Percentiles rank a stretch among this genome's conserved stretches.
Evolutionary conservation across 441 rosid genomes (phyloP).

Genomic region (Syzygium malaccense): DNA sequence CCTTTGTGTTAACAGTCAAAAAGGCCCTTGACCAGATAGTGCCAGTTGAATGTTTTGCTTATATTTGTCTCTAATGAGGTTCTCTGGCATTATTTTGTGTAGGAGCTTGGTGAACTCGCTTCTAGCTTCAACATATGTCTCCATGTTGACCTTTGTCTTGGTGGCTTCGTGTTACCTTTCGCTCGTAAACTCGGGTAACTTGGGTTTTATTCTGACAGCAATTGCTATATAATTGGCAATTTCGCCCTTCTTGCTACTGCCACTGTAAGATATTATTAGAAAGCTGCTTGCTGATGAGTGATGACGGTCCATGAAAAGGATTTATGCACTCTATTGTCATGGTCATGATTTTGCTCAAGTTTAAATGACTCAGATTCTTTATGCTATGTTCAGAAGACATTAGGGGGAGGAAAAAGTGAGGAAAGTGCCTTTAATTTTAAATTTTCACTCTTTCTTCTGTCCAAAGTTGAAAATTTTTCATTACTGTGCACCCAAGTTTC

Average conservation of each 20-base stretch:
- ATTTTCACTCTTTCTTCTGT: neutral
- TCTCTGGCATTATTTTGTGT: slow-evolving; percentile 8
- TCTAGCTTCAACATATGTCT: slow-evolving; percentile 67
- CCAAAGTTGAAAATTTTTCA: neutral
- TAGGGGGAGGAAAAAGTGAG: neutral
- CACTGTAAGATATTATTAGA: neutral
- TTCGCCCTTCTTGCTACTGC: too few species aligned
- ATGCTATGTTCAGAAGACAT: neutral
- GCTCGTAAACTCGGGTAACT: slow-evolving; percentile 88
- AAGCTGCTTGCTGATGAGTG: neutral
- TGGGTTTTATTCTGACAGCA: neutral
- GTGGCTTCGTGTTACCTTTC: slow-evolving; percentile 96
- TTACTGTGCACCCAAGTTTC: neutral
- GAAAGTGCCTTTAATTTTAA: neutral
- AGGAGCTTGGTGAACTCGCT: slow-evolving; percentile 95
- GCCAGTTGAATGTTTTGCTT: neutral
- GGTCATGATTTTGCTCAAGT: neutral
- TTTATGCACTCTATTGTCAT: neutral
- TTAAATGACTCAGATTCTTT: neutral
- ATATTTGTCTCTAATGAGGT: neutral
- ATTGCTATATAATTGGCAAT: neutral
- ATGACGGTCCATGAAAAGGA: neutral
- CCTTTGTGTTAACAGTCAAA: neutral
- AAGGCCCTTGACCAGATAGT: slow-evolving; percentile 1
- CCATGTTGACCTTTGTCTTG: slow-evolving; percentile 98